Evolutionary conservation across 306 rosid species (phyloP).

Genomic region (Purshia tridentata): DNA sequence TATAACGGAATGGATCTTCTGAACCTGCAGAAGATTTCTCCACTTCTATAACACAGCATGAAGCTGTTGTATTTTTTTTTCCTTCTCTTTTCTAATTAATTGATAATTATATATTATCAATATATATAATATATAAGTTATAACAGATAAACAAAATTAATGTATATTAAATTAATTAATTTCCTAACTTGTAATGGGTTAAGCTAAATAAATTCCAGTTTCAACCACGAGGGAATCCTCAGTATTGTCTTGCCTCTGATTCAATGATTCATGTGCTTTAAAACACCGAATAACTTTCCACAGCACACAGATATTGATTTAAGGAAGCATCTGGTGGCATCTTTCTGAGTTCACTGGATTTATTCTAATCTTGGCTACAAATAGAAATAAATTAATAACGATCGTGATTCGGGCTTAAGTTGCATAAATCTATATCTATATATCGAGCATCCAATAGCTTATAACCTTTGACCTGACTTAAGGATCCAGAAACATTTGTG

Average conservation of each 20-base stretch:
- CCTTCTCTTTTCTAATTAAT: conserved; percentile 12
- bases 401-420: neutral
- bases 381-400: neutral
- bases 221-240: conserved; percentile 39
- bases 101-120: conserved; percentile 13
- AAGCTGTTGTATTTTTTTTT: conserved; percentile 11
- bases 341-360: no score
- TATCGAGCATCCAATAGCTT: no score
- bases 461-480: no score
- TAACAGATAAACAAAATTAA: neutral
- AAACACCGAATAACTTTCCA: neutral
- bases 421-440: no score
- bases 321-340: no score
- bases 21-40: conserved; percentile 39
- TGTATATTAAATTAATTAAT: conserved; percentile 12
- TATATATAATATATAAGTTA: conserved; percentile 3
- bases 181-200: conserved; percentile 34
- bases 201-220: conserved; percentile 38
- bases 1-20: conserved; percentile 86
- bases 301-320: no score
- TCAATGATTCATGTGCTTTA: neutral
- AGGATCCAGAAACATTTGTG: no score
- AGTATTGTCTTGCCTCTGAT: conserved; percentile 5
- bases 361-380: neutral
- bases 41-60: conserved; percentile 39